Conservation (phyloP, 495 filamentous ascomycete genomes). For the Penicillium macrosclerotiorum region DNA sequence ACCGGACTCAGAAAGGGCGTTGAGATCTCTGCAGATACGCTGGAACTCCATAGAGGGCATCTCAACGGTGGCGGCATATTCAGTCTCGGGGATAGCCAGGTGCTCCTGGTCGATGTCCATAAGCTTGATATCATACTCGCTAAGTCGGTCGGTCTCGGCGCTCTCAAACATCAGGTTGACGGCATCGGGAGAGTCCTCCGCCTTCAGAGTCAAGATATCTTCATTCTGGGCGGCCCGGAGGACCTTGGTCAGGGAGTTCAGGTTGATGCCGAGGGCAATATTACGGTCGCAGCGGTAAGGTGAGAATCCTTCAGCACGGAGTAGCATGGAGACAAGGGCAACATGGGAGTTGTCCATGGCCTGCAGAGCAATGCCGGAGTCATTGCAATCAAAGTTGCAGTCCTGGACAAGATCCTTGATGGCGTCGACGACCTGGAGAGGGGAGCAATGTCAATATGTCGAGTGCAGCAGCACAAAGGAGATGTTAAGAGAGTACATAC, state of each 20-base stretch:
- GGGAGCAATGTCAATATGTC: conserved; percentile 6
- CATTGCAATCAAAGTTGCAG: conserved; percentile 99
- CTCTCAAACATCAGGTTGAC: conserved; percentile 96
- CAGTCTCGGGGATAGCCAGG: conserved; percentile 95
- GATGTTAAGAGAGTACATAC: conserved; percentile 44
- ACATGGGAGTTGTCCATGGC: conserved; percentile 99
- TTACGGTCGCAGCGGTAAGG: conserved; percentile 99
- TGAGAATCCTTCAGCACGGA: conserved; percentile 92
- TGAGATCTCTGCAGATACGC: conserved; percentile 90
- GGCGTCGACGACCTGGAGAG: conserved; percentile 93
- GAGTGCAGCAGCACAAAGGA: neutral
- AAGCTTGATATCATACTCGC: conserved; percentile 98
- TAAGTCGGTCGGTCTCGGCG: conserved; percentile 81
- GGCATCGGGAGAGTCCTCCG: conserved; percentile 91
- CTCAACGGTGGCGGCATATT: conserved; percentile 86
- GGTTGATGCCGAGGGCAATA: conserved; percentile 96
- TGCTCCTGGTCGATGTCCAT: conserved; percentile 99
- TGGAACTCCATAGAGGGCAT: conserved; percentile 93
- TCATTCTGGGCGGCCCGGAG: conserved; percentile 91
- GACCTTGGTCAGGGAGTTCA: conserved; percentile 94
- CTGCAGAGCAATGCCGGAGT: conserved; percentile 95
- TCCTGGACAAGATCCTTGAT: conserved; percentile 99
- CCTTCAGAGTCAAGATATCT: conserved; percentile 94
- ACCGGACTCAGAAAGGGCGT: conserved; percentile 92
- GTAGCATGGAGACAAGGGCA: conserved; percentile 96